A percentile compares a stretch with the other conserved stretches of the same genome.
phyloP scores from a whole-genome alignment of 257 asterid species.

The Scutellaria minor region DNA sequence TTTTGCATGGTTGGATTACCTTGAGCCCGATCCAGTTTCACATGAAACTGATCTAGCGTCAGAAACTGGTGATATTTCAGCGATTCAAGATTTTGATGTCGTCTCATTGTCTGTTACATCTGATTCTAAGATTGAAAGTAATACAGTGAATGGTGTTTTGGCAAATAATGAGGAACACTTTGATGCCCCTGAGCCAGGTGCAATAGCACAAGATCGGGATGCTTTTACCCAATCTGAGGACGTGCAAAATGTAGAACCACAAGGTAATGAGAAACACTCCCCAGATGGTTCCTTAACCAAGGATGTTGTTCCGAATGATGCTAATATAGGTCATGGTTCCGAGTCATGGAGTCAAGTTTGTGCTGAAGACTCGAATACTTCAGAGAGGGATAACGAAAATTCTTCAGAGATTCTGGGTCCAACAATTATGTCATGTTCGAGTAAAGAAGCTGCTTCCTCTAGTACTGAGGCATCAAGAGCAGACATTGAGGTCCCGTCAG shows the following conservation, averaged over 20 bases:
- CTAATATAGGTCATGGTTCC: conserved; percentile 36
- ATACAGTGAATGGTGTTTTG: conserved; percentile 29
- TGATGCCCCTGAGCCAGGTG: conserved; percentile 42
- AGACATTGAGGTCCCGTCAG: conserved; percentile 43
- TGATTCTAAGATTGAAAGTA: conserved; percentile 37
- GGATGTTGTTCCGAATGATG: conserved; percentile 42
- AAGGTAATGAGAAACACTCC: conserved; percentile 30
- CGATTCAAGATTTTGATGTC: conserved; percentile 41
- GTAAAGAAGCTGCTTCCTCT: conserved; percentile 54
- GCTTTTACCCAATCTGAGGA: conserved; percentile 41
- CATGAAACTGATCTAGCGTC: conserved; percentile 33
- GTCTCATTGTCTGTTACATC: conserved; percentile 36
- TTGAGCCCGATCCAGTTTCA: conserved; percentile 44
- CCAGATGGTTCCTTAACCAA: conserved; percentile 33
- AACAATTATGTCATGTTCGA: conserved; percentile 54
- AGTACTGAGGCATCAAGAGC: conserved; percentile 35
- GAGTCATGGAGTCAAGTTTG: conserved; percentile 45
- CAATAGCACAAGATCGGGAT: conserved; percentile 35
- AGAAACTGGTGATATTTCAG: conserved; percentile 44
- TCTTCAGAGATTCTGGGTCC: conserved; percentile 54
- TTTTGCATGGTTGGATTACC: conserved; percentile 66
- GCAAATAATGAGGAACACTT: conserved; percentile 34
- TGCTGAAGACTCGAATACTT: conserved; percentile 41
- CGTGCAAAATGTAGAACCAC: conserved; percentile 36
- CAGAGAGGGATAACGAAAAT: conserved; percentile 48